These are phyloP conservation scores for Cerrena zonata DNA, from an alignment of 1,284 basidiomycete genomes.

Conservation along the genomic window DNA sequence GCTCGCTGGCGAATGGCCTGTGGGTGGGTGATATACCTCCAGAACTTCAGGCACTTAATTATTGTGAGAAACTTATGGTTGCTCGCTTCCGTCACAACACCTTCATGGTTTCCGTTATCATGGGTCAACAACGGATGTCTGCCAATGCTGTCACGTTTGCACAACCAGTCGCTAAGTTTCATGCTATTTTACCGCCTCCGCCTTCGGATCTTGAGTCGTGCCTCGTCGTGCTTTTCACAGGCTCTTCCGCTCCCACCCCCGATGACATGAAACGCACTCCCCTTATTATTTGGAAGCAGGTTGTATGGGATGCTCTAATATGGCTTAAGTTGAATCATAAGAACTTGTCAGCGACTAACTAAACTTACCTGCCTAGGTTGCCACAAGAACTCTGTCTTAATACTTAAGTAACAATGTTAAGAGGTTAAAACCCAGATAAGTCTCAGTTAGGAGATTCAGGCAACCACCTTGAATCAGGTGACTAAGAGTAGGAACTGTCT, in stretches of 20 bases:
- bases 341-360: too few species aligned
- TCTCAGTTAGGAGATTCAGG: too few species aligned
- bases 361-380: too few species aligned
- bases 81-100: constrained; percentile 25
- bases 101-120: constrained; percentile 25
- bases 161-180: constrained; percentile 29
- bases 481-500: too few species aligned
- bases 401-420: too few species aligned
- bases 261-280: constrained; percentile 32
- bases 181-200: constrained; percentile 29
- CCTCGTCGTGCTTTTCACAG: constrained; percentile 31
- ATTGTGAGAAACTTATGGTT: constrained; percentile 30
- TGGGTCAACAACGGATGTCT: constrained; percentile 11
- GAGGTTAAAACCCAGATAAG: too few species aligned
- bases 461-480: too few species aligned
- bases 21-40: constrained; percentile 35
- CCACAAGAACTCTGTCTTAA: too few species aligned
- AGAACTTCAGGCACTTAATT: constrained; percentile 24
- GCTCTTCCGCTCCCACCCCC: constrained; percentile 25
- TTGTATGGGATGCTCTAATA: constrained; percentile 27
- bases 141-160: constrained; percentile 32
- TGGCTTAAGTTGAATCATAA: constrained; percentile 36
- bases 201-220: constrained; percentile 32
- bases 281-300: constrained; percentile 26
- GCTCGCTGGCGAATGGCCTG: constrained; percentile 31